Evolutionary conservation across 352 stramenopile genomes (phyloP).

Genomic region (Pythium dissotocum): DNA sequence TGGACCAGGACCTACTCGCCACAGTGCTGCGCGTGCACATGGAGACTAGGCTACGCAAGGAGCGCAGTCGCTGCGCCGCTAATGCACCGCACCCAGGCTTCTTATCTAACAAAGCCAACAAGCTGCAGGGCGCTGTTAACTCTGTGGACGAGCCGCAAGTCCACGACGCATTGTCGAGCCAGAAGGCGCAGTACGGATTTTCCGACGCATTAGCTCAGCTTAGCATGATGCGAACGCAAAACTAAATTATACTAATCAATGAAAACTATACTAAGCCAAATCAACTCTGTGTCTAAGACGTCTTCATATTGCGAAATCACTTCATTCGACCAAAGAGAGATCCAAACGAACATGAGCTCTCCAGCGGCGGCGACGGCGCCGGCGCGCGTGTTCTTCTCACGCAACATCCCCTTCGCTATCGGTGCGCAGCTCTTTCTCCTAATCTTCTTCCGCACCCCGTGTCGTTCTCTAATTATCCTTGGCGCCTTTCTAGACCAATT

Average conservation of each 20-base stretch:
- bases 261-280: constrained; percentile 33
- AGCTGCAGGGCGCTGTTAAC: constrained; percentile 31
- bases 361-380: constrained; percentile 52
- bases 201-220: constrained; percentile 35
- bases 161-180: constrained; percentile 28
- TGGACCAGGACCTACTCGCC: constrained; percentile 44
- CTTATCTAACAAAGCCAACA: constrained; percentile 11
- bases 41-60: constrained; percentile 33
- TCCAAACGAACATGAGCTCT: constrained; percentile 58
- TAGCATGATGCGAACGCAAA: constrained; percentile 24
- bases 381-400: constrained; percentile 69
- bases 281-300: not conserved
- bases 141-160: constrained; percentile 38
- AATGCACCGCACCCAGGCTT: constrained; percentile 4
- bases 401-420: constrained; percentile 65
- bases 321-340: constrained; percentile 8
- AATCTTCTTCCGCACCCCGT: not conserved
- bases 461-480: not conserved
- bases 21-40: constrained; percentile 43
- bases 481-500: constrained; percentile 14
- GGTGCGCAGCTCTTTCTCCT: constrained; percentile 30
- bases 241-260: constrained; percentile 17
- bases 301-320: constrained; percentile 22
- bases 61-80: constrained; percentile 11
- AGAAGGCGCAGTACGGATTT: constrained; percentile 38